Percentiles rank a stretch among this genome's conserved stretches.
phyloP scores from a whole-genome alignment of 345 rosid genomes.

The Populus tremula region DNA sequence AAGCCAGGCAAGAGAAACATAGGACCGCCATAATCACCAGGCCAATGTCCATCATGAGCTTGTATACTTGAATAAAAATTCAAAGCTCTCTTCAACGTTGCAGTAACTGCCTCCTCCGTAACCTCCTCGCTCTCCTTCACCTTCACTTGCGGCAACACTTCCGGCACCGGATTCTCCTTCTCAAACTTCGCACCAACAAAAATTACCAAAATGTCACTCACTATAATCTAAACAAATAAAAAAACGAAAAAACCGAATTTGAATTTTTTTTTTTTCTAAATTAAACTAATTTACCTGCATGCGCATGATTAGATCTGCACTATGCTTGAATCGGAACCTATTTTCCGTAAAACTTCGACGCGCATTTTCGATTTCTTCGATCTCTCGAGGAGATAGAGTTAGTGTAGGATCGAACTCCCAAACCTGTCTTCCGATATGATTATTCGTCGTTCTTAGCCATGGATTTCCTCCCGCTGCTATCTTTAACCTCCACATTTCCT shows the following conservation, averaged over 20 bases:
- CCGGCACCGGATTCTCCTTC: conserved; percentile 45
- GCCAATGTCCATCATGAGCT: conserved; percentile 95
- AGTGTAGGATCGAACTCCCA: conserved; percentile 85
- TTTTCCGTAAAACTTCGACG: conserved; percentile 48
- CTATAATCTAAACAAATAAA: not conserved
- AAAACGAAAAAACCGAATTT: no score
- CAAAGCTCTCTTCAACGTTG: conserved; percentile 64
- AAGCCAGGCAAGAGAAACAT: conserved; percentile 95
- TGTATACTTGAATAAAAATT: conserved; percentile 69
- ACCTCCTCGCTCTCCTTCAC: conserved; percentile 55
- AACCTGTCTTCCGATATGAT: conserved; percentile 72
- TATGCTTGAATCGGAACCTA: conserved; percentile 68
- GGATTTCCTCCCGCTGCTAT: conserved; percentile 75
- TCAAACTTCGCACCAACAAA: conserved; percentile 45
- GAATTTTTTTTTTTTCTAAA: not conserved
- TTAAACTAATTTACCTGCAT: conserved; percentile 46
- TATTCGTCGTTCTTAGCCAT: conserved; percentile 64
- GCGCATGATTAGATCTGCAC: conserved; percentile 88
- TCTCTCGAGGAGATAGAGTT: conserved; percentile 57
- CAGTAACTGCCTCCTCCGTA: conserved; percentile 56
- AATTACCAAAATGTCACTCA: not conserved
- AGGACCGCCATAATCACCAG: conserved; percentile 99
- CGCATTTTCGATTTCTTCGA: conserved; percentile 56
- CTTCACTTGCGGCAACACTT: conserved; percentile 50
- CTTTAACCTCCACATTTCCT: conserved; percentile 85